phyloP scores from a whole-genome alignment of 352 stramenopile genomes.

The Globisporangium lucens region DNA sequence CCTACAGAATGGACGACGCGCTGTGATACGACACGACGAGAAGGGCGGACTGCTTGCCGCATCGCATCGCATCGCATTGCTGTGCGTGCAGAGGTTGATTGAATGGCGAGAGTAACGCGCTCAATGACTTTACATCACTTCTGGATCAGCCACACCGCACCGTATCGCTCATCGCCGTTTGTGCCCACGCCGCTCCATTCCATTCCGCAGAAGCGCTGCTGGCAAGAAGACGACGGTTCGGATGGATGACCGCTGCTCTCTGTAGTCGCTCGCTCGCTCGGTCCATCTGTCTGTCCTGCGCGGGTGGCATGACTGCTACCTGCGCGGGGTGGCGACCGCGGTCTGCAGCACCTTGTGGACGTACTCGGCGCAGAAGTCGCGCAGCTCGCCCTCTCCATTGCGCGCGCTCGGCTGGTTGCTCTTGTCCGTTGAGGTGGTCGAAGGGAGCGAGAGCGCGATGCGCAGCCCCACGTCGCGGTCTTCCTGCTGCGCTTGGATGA shows the following conservation, averaged over 20 bases:
- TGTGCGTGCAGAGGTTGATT: neutral
- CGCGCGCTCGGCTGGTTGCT: neutral
- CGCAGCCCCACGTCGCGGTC: conserved; percentile 40
- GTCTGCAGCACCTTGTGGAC: conserved; percentile 1
- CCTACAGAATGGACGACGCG: neutral
- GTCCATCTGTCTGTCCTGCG: neutral
- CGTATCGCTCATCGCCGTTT: neutral
- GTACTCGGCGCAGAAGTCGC: conserved; percentile 10
- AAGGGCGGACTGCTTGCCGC: neutral
- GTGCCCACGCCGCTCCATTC: neutral
- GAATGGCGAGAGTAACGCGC: neutral
- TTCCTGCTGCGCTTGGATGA: conserved; percentile 49
- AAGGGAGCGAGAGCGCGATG: conserved; percentile 7
- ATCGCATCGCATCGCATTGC: neutral
- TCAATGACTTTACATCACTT: neutral
- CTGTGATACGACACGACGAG: neutral
- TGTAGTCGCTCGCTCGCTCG: neutral
- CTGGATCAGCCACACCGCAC: neutral
- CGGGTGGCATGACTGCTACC: neutral
- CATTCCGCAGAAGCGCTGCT: neutral
- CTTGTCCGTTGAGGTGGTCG: conserved; percentile 2
- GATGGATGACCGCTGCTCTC: too few species aligned
- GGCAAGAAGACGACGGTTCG: neutral
- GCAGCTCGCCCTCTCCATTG: neutral
- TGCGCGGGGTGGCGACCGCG: neutral